Percentiles rank a stretch among this genome's conserved stretches.
These are phyloP conservation scores for Pseudogymnoascus sp. DNA, from an alignment of 2,329 filamentous ascomycete species.

Conservation along the genomic window DNA sequence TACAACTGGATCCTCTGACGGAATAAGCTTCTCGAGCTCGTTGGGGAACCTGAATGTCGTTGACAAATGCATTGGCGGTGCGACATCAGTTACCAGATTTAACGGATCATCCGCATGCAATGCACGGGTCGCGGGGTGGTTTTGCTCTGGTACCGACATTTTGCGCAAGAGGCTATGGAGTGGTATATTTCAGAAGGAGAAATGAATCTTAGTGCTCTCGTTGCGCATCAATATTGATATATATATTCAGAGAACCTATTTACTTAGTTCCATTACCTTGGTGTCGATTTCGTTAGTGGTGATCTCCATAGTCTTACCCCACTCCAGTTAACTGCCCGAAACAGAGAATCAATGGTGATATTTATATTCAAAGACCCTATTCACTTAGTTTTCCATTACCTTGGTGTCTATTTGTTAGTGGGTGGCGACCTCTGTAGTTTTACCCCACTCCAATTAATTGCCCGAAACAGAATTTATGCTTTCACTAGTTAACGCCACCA, in stretches of 20 bases:
- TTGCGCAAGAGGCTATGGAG: background rate
- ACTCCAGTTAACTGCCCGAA: background rate
- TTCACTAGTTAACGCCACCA: background rate
- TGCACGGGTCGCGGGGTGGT: background rate
- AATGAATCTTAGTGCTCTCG: background rate
- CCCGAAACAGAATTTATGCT: background rate
- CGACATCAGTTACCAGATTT: slow-evolving; percentile 68
- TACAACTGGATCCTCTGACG: slow-evolving; percentile 48
- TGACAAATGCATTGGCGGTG: slow-evolving; percentile 81
- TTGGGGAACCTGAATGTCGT: slow-evolving; percentile 82
- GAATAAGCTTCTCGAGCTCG: slow-evolving; percentile 56
- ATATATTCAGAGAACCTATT: too few relatives aligned
- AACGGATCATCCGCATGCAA: slow-evolving; percentile 74
- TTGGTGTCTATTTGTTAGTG: background rate
- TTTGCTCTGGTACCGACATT: background rate
- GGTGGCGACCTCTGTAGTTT: background rate
- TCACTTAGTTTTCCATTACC: background rate
- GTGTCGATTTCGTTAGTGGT: background rate
- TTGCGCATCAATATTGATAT: background rate
- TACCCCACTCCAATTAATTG: background rate
- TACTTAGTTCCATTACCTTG: background rate
- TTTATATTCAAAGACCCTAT: too few relatives aligned
- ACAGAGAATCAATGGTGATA: background rate
- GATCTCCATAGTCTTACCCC: background rate
- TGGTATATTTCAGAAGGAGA: background rate